Evolutionary conservation across 1,139 yeast genomes (phyloP).

Genomic region (Hansenula sp.): DNA sequence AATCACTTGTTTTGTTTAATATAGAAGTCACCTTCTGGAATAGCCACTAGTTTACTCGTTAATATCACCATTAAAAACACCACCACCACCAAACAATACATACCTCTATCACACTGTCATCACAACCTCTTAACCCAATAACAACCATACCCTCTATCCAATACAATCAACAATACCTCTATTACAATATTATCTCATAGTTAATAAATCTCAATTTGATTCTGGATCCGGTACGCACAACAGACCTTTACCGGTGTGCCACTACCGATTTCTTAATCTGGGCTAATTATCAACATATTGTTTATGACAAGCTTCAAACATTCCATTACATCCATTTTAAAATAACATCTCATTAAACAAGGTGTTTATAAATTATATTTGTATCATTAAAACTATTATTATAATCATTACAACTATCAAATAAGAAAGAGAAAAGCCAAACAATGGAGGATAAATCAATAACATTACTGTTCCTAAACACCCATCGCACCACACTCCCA

Average conservation of each 20-base stretch:
- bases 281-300: too few species aligned
- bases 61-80: background rate
- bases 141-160: background rate
- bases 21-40: background rate
- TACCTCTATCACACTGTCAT: background rate
- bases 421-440: background rate
- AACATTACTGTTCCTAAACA: background rate
- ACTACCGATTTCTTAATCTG: too few species aligned
- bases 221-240: too few species aligned
- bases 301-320: too few species aligned
- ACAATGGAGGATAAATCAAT: background rate
- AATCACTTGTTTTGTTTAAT: background rate
- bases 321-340: too few species aligned
- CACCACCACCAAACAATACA: background rate
- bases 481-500: background rate
- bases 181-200: too few species aligned
- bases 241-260: too few species aligned
- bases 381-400: too few species aligned
- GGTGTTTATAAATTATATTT: too few species aligned
- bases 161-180: background rate
- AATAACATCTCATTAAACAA: too few species aligned
- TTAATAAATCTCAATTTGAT: too few species aligned
- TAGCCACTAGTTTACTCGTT: background rate
- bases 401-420: too few species aligned
- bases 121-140: background rate